Conservation (phyloP, 1,139 yeast genomes). For the Suhomyces anneliseae region DNA sequence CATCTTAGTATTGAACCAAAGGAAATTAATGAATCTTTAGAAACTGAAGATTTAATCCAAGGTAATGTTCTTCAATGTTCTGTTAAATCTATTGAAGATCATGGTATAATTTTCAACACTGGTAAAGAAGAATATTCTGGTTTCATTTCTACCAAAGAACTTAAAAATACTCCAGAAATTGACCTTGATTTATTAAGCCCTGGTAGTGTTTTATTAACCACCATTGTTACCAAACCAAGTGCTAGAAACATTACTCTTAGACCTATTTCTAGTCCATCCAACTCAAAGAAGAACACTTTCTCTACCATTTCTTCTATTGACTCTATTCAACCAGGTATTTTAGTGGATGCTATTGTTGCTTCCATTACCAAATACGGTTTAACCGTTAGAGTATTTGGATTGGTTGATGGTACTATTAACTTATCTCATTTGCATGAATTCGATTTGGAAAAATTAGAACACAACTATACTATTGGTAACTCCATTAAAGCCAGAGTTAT, state of each 20-base stretch:
- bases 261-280: conserved; percentile 28
- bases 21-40: conserved; percentile 60
- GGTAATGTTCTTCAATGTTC: conserved; percentile 75
- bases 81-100: conserved; percentile 82
- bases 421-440: conserved; percentile 62
- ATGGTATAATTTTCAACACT: conserved; percentile 75
- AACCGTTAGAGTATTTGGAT: conserved; percentile 67
- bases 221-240: conserved; percentile 43
- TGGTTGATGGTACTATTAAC: conserved; percentile 70
- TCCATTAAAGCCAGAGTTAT: conserved; percentile 68
- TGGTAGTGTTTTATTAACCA: conserved; percentile 54
- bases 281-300: conserved; percentile 45
- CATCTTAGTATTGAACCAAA: conserved; percentile 77
- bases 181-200: conserved; percentile 22
- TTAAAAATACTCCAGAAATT: conserved; percentile 25
- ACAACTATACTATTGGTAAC: conserved; percentile 66
- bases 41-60: conserved; percentile 59
- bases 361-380: conserved; percentile 63
- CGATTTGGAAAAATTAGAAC: conserved; percentile 50
- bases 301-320: conserved; percentile 68
- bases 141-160: conserved; percentile 73
- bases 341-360: conserved; percentile 72
- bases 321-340: conserved; percentile 79
- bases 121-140: conserved; percentile 64
- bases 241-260: conserved; percentile 66